Evolutionary conservation across 1,284 basidiomycete species (phyloP), one percentile per base, ranked within the genome.

Genomic region (Fomitopsis schrenkii): DNA sequence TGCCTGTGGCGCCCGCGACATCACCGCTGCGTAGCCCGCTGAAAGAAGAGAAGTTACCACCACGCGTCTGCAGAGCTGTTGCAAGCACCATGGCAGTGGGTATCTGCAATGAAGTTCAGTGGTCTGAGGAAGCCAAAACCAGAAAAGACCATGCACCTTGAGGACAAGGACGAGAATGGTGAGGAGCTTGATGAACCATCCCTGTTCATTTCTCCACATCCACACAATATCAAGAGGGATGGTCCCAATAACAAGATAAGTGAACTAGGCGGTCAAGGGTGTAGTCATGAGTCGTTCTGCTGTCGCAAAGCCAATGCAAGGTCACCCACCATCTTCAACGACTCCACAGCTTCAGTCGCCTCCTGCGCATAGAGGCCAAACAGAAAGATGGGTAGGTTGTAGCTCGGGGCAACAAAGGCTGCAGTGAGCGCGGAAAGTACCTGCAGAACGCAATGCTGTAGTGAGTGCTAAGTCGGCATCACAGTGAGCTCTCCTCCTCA

Each of bases 311-410:
- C 41, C 3, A 33, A 52, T 36, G 59, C 35, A 12, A 54, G 45
- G 5, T 22, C 14, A 63, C 82, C 60, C 68, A 90, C 91, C 59
- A 79, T 77, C 70, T 86, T 85, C 65, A 91, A 70, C 3, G 88
- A 86, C 65, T 86, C 83, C 9, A 79, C 68, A 1, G 84, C 83
- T 59, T 91, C 90, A 10, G 78, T 74, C 61, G 79, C 83, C 69
- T 93, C 91, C 66, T 89, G 85, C 0, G 81, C 84, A 72, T 90
- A 86, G 2, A 79, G 74, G 0, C 91, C 91, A 65, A 92, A 93
- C 22, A 93, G 79, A 65, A 91, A 88, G 57, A 93, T 79, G 15
- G 91, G 85, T 6, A 86, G 74, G 64, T 93, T 93, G 72, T 93
- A 93, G 3, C 77, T 70, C 2, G 91, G 89, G 1, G 84, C 75